Evolutionary conservation across 129 eudicot species (phyloP).

Genomic region (Chrysanthemum seticuspe): DNA sequence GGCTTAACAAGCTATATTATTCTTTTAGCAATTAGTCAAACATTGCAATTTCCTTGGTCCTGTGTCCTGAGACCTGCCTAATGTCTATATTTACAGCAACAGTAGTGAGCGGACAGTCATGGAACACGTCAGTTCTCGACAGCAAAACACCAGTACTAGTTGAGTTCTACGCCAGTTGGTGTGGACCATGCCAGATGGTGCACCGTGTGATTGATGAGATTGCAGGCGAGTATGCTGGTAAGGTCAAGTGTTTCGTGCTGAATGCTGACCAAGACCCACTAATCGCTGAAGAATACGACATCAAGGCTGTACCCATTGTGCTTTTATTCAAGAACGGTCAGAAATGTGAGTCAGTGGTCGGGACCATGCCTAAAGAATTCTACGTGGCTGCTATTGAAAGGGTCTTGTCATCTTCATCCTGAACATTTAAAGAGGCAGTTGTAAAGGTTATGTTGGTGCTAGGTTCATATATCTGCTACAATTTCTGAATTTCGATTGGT

Average conservation of each 20-base stretch:
- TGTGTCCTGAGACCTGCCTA: background rate
- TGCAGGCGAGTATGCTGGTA: slow-evolving; percentile 76
- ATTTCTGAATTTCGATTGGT: slow-evolving; percentile 5
- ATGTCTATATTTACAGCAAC: slow-evolving; percentile 45
- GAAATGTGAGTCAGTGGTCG: slow-evolving; percentile 63
- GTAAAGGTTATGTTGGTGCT: slow-evolving; percentile 19
- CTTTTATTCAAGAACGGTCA: slow-evolving; percentile 81
- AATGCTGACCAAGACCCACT: slow-evolving; percentile 64
- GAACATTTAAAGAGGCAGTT: background rate
- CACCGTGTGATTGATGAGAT: slow-evolving; percentile 92
- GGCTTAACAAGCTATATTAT: background rate
- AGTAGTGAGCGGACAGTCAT: slow-evolving; percentile 62
- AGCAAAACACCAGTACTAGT: slow-evolving; percentile 83
- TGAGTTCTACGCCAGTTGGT: slow-evolving; percentile 96
- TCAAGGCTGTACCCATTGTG: slow-evolving; percentile 96
- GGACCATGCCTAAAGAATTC: slow-evolving; percentile 98
- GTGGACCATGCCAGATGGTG: slow-evolving; percentile 99
- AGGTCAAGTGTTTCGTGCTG: slow-evolving; percentile 60
- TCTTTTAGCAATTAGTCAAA: background rate
- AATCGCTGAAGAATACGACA: slow-evolving; percentile 70
- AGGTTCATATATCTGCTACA: slow-evolving; percentile 7
- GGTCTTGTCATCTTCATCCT: slow-evolving; percentile 48
- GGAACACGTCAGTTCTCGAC: slow-evolving; percentile 63
- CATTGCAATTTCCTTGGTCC: background rate
- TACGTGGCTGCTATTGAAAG: slow-evolving; percentile 86